These are phyloP conservation scores for Kwoniella bestiolae DNA, from an alignment of 768 basidiomycete species.

Conservation along the genomic window DNA sequence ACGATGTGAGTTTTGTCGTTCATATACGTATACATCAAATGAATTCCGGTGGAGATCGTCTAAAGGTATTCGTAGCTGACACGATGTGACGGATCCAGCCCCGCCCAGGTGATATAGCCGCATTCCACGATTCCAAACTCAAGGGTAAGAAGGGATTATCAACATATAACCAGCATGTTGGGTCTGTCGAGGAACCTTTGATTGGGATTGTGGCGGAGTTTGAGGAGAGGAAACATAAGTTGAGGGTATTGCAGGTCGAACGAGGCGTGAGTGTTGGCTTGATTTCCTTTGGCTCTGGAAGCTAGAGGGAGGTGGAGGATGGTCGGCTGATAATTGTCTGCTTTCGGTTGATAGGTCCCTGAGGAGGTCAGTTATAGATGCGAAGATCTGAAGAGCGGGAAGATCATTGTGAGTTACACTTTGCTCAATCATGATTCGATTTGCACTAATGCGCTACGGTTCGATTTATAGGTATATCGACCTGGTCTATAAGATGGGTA, in stretches of 20 bases:
- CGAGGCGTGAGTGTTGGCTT: conserved; percentile 64
- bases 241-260: conserved; percentile 83
- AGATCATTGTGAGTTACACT: conserved; percentile 67
- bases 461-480: conserved; percentile 23
- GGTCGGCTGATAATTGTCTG: background rate
- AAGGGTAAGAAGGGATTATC: conserved; percentile 78
- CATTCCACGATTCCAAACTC: conserved; percentile 74
- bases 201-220: conserved; percentile 80
- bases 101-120: conserved; percentile 78
- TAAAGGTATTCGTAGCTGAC: too few relatives aligned
- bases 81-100: too few relatives aligned
- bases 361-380: conserved; percentile 83
- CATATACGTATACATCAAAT: background rate
- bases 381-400: conserved; percentile 85
- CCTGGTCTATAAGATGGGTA: conserved; percentile 22
- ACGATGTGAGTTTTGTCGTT: conserved; percentile 62
- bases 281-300: too few relatives aligned
- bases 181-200: conserved; percentile 64
- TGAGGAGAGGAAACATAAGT: conserved; percentile 84
- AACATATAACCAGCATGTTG: conserved; percentile 68
- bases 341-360: conserved; percentile 49
- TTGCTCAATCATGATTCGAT: background rate
- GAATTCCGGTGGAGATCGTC: too few relatives aligned
- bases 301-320: background rate
- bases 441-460: background rate